A percentile compares a stretch with the other conserved stretches of the same genome.
These are phyloP conservation scores for Lactifluus piperatus DNA, from an alignment of 768 basidiomycete species.

Conservation along the genomic window DNA sequence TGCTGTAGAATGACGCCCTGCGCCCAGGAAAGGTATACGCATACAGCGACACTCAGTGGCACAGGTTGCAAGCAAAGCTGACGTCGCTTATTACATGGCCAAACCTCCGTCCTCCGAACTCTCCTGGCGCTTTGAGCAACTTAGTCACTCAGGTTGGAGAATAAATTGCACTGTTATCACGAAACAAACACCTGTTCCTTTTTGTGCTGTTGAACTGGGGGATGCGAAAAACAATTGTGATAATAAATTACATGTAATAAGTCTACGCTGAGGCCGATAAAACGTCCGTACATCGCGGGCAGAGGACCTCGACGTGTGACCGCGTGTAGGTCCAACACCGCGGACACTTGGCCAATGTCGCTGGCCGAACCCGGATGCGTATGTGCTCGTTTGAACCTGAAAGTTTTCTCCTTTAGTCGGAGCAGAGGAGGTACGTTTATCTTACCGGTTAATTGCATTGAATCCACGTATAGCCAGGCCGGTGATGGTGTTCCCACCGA, in stretches of 20 bases:
- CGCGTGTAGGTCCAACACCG: slow-evolving; percentile 84
- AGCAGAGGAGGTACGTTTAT: neutral
- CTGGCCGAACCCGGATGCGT: slow-evolving; percentile 51
- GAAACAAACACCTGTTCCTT: neutral
- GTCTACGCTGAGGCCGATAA: slow-evolving; percentile 10
- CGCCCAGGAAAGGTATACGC: slow-evolving; percentile 6
- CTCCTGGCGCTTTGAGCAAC: neutral
- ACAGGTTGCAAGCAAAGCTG: neutral
- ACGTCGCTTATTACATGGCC: slow-evolving; percentile 4
- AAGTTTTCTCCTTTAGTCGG: neutral
- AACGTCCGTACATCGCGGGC: slow-evolving; percentile 48
- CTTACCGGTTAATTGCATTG: slow-evolving; percentile 39
- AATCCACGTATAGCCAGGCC: slow-evolving; percentile 42
- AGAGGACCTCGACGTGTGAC: slow-evolving; percentile 42
- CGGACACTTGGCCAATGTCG: slow-evolving; percentile 65
- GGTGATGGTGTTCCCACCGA: slow-evolving; percentile 33
- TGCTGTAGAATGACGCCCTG: slow-evolving; percentile 5
- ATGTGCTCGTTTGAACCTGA: slow-evolving; percentile 26
- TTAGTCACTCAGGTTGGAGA: neutral
- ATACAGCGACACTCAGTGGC: slow-evolving; percentile 11
- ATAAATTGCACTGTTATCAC: neutral
- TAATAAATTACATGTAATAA: slow-evolving; percentile 12
- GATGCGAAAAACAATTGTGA: neutral
- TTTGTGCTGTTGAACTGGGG: neutral
- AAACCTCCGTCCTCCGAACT: neutral